These are phyloP conservation scores for Aspergillus uvarum DNA, from an alignment of 2,329 filamentous ascomycete species.

Conservation along the genomic window DNA sequence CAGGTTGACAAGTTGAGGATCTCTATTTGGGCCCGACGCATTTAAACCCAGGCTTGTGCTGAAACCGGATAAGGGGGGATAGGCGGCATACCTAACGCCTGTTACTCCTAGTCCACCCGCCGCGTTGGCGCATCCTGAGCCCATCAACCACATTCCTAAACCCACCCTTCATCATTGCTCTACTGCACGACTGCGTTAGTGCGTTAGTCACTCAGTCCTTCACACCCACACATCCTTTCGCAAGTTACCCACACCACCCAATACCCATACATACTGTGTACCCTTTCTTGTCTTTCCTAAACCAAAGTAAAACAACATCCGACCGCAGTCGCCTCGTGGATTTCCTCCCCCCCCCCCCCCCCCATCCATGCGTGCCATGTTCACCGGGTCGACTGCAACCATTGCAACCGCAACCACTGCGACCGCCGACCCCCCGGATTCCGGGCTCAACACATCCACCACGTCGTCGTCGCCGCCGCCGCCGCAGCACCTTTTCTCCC, in stretches of 20 bases:
- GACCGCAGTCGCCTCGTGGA: slow-evolving; percentile 24
- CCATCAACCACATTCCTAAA: slow-evolving; percentile 13
- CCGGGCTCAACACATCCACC: slow-evolving; percentile 23
- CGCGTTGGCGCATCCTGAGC: slow-evolving; percentile 8
- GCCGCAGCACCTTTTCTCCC: slow-evolving; percentile 21
- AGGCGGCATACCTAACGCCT: background rate
- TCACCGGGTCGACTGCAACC: slow-evolving; percentile 30
- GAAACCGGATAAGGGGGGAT: slow-evolving; percentile 9
- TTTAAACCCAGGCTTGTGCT: background rate
- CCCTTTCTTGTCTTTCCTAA: slow-evolving; percentile 7
- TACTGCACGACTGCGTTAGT: background rate
- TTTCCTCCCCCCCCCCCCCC: background rate
- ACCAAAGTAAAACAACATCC: slow-evolving; percentile 6
- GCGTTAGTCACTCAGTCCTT: background rate
- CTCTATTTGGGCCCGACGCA: background rate
- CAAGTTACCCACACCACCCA: background rate
- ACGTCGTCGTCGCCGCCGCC: slow-evolving; percentile 18
- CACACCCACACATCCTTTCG: background rate
- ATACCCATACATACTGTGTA: slow-evolving; percentile 7
- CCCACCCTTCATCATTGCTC: slow-evolving; percentile 1
- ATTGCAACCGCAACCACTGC: slow-evolving; percentile 30
- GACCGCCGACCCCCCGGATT: slow-evolving; percentile 28
- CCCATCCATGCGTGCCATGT: slow-evolving; percentile 40
- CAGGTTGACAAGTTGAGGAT: background rate
- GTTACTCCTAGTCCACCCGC: slow-evolving; percentile 4